A percentile compares a stretch with the other conserved stretches of the same genome.
Evolutionary conservation across 805 yeast species (phyloP).

Genomic region (Komagataella populi): DNA sequence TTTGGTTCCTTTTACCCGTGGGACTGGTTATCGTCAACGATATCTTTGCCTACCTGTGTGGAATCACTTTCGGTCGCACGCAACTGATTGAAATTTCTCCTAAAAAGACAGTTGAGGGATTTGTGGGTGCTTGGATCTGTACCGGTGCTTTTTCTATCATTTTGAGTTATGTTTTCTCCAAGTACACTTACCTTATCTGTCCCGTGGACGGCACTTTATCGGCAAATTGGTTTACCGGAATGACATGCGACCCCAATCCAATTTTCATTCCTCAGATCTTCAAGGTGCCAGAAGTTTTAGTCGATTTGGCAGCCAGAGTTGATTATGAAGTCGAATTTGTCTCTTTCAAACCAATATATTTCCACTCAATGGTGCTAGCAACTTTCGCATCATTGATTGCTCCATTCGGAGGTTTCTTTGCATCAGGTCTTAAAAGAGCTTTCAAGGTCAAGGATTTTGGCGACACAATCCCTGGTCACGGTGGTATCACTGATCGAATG

Average conservation of each 20-base stretch:
- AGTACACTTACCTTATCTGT: constrained; percentile 70
- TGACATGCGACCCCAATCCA: constrained; percentile 75
- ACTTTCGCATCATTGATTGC: constrained; percentile 95
- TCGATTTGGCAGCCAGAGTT: constrained; percentile 19
- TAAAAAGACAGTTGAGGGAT: constrained; percentile 95
- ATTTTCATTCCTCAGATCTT: constrained; percentile 76
- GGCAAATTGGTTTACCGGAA: constrained; percentile 42
- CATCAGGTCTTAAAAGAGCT: constrained; percentile 93
- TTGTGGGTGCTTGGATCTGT: constrained; percentile 94
- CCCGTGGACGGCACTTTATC: constrained; percentile 64
- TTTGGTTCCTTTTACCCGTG: constrained; percentile 91
- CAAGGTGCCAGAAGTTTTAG: constrained; percentile 58
- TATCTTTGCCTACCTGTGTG: constrained; percentile 92
- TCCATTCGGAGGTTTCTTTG: constrained; percentile 97
- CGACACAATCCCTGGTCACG: constrained; percentile 97
- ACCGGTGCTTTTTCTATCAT: constrained; percentile 65
- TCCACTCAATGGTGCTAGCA: constrained; percentile 77
- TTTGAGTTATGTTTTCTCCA: constrained; percentile 49
- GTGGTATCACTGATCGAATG: constrained; percentile 94
- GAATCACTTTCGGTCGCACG: constrained; percentile 90
- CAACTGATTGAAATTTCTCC: constrained; percentile 91
- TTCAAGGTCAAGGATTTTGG: constrained; percentile 96
- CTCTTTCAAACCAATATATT: constrained; percentile 72
- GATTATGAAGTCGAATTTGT: constrained; percentile 24
- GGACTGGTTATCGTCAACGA: constrained; percentile 89